phyloP scores from a whole-genome alignment of 2,329 filamentous ascomycete species.

The Cladosporium cucumerinum region DNA sequence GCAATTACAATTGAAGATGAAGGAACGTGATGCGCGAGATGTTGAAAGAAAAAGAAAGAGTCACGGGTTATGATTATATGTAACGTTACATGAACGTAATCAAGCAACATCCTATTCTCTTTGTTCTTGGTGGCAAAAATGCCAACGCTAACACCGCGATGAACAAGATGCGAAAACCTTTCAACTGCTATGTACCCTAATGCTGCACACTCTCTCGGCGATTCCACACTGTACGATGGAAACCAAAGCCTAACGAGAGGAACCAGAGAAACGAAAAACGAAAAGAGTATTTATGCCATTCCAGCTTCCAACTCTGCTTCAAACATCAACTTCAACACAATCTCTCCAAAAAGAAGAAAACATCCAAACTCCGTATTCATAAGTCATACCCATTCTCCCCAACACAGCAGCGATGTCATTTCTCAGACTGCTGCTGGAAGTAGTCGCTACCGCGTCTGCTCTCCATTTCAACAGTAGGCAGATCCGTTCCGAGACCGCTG shows the following conservation, averaged over 20 bases:
- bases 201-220: neutral
- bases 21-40: too few relatives aligned
- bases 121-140: neutral
- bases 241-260: neutral
- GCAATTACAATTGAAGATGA: neutral
- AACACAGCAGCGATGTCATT: neutral
- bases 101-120: neutral
- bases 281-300: neutral
- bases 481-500: conserved; percentile 39
- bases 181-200: neutral
- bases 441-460: conserved; percentile 6
- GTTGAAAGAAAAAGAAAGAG: too few relatives aligned
- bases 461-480: conserved; percentile 30
- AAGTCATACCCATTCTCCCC: neutral
- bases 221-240: neutral
- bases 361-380: neutral
- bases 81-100: too few relatives aligned
- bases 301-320: neutral
- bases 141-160: neutral
- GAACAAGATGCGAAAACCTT: neutral
- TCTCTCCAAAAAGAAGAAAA: neutral
- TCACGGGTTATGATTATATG: too few relatives aligned
- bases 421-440: neutral
- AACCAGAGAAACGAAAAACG: neutral
- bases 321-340: neutral